Percentiles rank a stretch among this genome's conserved stretches.
phyloP scores from a whole-genome alignment of 2,329 filamentous ascomycete genomes.

The Beauveria brongniartii region DNA sequence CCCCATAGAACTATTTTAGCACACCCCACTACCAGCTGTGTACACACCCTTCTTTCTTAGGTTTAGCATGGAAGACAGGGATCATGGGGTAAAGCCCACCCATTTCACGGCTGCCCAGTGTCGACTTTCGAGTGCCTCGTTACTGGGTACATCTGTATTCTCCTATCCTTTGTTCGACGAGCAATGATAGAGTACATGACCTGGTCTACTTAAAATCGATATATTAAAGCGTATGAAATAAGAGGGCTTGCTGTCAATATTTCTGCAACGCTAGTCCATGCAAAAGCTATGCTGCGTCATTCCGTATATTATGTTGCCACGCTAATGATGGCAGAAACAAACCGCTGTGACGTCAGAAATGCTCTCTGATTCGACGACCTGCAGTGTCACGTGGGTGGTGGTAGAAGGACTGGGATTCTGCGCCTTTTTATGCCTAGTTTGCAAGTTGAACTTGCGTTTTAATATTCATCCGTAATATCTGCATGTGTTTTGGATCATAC shows the following conservation, averaged over 20 bases:
- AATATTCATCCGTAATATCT: too few species aligned
- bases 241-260: too few species aligned
- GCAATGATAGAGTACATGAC: too few species aligned
- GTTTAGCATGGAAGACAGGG: not conserved
- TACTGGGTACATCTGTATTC: not conserved
- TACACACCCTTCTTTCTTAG: not conserved
- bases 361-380: not conserved
- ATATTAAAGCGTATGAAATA: too few species aligned
- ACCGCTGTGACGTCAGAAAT: slow-evolving; percentile 1
- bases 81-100: not conserved
- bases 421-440: not conserved
- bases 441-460: not conserved
- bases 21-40: not conserved
- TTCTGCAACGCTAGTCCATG: too few species aligned
- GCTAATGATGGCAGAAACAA: not conserved
- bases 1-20: not conserved
- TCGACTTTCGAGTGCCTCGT: not conserved
- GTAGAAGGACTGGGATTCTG: not conserved
- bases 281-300: not conserved
- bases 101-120: not conserved
- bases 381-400: not conserved
- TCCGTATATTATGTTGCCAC: not conserved
- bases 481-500: too few species aligned
- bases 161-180: not conserved
- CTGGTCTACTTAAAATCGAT: too few species aligned